phyloP scores from a whole-genome alignment of 768 basidiomycete species.

The Lentinula lateritia region DNA sequence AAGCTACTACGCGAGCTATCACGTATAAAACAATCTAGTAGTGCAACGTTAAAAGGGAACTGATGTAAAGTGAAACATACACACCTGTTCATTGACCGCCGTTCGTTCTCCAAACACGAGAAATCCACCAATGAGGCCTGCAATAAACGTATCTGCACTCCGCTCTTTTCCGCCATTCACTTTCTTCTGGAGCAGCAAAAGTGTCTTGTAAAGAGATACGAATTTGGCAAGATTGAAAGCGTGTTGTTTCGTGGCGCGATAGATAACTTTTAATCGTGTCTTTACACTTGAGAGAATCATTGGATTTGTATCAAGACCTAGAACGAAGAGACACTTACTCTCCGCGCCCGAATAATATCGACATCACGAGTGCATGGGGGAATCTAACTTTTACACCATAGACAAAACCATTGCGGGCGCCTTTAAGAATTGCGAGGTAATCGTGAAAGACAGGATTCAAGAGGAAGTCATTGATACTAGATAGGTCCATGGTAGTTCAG shows the following conservation, averaged over 20 bases:
- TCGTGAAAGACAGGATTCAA: conserved; percentile 80
- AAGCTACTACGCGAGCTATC: conserved; percentile 84
- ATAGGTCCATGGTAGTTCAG: conserved; percentile 7
- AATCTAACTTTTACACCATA: conserved; percentile 91
- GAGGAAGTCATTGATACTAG: conserved; percentile 38
- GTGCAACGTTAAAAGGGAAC: background rate
- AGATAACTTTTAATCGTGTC: conserved; percentile 62
- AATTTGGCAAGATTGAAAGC: conserved; percentile 91
- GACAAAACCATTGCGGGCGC: conserved; percentile 85
- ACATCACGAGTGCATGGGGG: conserved; percentile 96
- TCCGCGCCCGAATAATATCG: conserved; percentile 87
- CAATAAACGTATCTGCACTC: conserved; percentile 80
- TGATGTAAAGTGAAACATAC: conserved; percentile 16
- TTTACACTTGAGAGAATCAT: conserved; percentile 50
- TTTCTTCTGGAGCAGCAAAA: conserved; percentile 79
- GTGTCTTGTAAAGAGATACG: conserved; percentile 86
- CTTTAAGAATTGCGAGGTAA: conserved; percentile 89
- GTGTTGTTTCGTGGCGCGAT: conserved; percentile 83
- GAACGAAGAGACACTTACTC: conserved; percentile 51
- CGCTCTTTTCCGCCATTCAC: conserved; percentile 79
- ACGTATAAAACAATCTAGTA: conserved; percentile 93
- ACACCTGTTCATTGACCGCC: conserved; percentile 88
- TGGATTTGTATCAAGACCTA: background rate
- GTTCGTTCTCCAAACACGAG: conserved; percentile 81
- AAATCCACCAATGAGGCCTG: conserved; percentile 90